Conservation (phyloP, 345 rosid genomes). For the Acer negundo region DNA sequence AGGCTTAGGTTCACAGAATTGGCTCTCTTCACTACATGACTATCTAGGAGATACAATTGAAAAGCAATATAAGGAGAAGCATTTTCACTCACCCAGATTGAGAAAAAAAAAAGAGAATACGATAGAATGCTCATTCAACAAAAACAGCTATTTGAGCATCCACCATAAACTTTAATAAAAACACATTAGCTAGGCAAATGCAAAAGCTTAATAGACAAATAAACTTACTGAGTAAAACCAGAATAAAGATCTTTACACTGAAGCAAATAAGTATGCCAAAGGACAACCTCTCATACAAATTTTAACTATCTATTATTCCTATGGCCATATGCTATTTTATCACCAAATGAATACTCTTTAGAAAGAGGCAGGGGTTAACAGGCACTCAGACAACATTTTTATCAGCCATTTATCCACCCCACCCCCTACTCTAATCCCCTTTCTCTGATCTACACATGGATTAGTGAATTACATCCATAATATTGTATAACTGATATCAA, state of each 20-base stretch:
- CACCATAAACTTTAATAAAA: background rate
- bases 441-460: background rate
- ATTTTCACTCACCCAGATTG: background rate
- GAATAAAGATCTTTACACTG: background rate
- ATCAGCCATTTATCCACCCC: background rate
- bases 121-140: background rate
- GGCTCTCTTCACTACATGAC: background rate
- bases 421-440: background rate
- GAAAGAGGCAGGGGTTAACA: background rate
- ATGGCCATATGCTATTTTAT: too few relatives aligned
- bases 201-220: background rate
- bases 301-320: too few relatives aligned
- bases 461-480: background rate
- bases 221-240: background rate
- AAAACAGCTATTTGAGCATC: too few relatives aligned
- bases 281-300: background rate
- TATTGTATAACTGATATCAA: background rate
- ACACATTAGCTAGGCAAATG: background rate
- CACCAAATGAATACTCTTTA: background rate
- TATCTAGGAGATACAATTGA: background rate
- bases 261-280: background rate
- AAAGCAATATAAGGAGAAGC: background rate
- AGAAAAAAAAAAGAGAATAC: background rate
- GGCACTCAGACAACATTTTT: background rate
- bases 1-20: background rate